Evolutionary conservation across 2,329 filamentous ascomycete genomes (phyloP).

Genomic region (Didymella exigua): DNA sequence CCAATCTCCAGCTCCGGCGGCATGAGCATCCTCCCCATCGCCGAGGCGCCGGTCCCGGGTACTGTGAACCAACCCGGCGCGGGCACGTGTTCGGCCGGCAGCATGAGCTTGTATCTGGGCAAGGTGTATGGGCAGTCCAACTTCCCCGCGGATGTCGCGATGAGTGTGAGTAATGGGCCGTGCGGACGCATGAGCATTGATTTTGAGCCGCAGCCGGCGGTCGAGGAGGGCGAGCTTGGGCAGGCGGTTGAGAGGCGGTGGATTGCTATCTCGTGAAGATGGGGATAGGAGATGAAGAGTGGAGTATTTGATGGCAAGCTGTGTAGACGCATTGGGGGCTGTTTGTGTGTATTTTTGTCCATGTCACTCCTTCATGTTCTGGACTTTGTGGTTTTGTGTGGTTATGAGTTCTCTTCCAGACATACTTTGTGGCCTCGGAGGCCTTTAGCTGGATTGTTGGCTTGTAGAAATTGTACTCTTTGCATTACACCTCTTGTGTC

Average conservation of each 20-base stretch:
- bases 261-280: neutral
- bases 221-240: neutral
- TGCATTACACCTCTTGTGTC: neutral
- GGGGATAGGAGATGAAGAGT: neutral
- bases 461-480: conserved; percentile 14
- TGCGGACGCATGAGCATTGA: conserved; percentile 27
- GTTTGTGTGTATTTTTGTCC: conserved; percentile 13
- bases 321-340: conserved; percentile 1
- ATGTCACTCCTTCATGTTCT: conserved; percentile 29
- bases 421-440: conserved; percentile 3
- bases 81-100: conserved; percentile 16
- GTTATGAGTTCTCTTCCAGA: conserved; percentile 6
- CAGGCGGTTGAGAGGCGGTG: neutral
- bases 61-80: neutral
- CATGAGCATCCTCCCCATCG: conserved; percentile 11
- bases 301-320: neutral
- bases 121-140: conserved; percentile 23
- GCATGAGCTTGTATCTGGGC: conserved; percentile 25
- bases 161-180: conserved; percentile 30
- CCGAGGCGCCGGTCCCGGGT: conserved; percentile 3
- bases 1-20: neutral
- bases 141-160: conserved; percentile 23
- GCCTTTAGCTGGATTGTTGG: conserved; percentile 12
- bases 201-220: neutral
- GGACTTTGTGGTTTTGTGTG: conserved; percentile 5